Conservation (phyloP, 495 filamentous ascomycete species). For the Aspergillus leporis region DNA sequence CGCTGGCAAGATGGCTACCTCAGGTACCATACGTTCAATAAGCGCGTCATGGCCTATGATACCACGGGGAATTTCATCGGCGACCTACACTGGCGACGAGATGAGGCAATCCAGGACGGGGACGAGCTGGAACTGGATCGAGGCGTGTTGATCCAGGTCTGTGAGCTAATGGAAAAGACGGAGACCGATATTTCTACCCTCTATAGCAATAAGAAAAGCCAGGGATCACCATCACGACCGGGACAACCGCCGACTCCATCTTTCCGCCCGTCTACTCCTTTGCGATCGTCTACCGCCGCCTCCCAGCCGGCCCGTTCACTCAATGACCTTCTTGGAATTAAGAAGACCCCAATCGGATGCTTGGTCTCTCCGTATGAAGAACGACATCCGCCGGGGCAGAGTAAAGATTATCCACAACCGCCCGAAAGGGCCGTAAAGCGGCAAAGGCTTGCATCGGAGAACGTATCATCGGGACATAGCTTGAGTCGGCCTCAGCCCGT, state of each 20-base stretch:
- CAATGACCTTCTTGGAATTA: constrained; percentile 59
- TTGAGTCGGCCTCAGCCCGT: not conserved
- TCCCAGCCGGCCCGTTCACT: constrained; percentile 50
- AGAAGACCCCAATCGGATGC: constrained; percentile 48
- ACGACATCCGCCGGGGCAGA: constrained; percentile 21
- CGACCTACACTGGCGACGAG: constrained; percentile 77
- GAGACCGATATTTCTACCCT: constrained; percentile 77
- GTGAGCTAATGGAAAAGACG: constrained; percentile 66
- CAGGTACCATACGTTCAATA: constrained; percentile 88
- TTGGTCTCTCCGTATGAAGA: constrained; percentile 53
- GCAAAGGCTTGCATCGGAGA: constrained; percentile 32
- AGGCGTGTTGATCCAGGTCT: constrained; percentile 75
- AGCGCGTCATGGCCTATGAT: constrained; percentile 88
- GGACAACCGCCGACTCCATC: constrained; percentile 17
- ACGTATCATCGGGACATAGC: not conserved
- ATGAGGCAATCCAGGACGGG: constrained; percentile 64
- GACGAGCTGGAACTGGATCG: constrained; percentile 82
- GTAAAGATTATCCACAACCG: constrained; percentile 14
- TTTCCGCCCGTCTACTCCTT: constrained; percentile 21
- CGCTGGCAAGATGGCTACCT: constrained; percentile 91
- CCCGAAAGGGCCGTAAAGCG: constrained; percentile 49
- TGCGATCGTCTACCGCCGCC: constrained; percentile 27
- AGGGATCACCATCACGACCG: constrained; percentile 26
- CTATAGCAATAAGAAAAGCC: constrained; percentile 58
- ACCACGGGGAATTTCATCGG: constrained; percentile 75